Evolutionary conservation across 2,329 filamentous ascomycete genomes (phyloP).

Genomic region (Torrubiellomyces zombiae): DNA sequence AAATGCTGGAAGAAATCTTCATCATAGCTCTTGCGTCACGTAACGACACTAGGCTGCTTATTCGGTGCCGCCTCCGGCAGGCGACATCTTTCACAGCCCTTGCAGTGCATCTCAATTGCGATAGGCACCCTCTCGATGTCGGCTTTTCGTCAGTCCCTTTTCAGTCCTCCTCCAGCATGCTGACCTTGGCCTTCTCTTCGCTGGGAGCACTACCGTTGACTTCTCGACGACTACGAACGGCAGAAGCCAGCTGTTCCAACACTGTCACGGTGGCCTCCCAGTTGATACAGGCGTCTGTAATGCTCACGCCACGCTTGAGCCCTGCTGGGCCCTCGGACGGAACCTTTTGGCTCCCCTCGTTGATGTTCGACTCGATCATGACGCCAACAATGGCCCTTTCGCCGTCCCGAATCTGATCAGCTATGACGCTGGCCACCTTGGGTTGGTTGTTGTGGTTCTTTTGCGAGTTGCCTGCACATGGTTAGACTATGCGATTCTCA

Average conservation of each 20-base stretch:
- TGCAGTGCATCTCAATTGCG: no score
- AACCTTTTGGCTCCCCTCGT: conserved; percentile 80
- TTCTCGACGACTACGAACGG: conserved; percentile 59
- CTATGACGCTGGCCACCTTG: conserved; percentile 50
- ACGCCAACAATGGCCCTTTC: conserved; percentile 84
- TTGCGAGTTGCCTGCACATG: conserved; percentile 63
- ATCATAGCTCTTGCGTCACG: no score
- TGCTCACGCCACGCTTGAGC: conserved; percentile 79
- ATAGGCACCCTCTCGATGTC: no score
- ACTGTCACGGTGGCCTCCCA: conserved; percentile 76
- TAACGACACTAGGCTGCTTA: no score
- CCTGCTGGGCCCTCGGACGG: conserved; percentile 61
- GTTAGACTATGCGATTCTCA: no score
- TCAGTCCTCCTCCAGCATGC: conserved; percentile 35
- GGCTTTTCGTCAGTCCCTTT: no score
- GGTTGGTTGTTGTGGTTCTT: conserved; percentile 98
- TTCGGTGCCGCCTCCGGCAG: no score
- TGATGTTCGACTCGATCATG: conserved; percentile 98
- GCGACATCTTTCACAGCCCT: no score
- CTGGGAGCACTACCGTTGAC: conserved; percentile 21
- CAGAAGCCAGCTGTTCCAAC: conserved; percentile 71
- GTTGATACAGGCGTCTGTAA: conserved; percentile 90
- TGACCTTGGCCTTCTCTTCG: conserved; percentile 19
- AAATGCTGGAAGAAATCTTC: no score
- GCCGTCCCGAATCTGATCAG: conserved; percentile 72